These are phyloP conservation scores for Fusarium floridanum DNA, from an alignment of 2,329 filamentous ascomycete genomes.

Conservation along the genomic window DNA sequence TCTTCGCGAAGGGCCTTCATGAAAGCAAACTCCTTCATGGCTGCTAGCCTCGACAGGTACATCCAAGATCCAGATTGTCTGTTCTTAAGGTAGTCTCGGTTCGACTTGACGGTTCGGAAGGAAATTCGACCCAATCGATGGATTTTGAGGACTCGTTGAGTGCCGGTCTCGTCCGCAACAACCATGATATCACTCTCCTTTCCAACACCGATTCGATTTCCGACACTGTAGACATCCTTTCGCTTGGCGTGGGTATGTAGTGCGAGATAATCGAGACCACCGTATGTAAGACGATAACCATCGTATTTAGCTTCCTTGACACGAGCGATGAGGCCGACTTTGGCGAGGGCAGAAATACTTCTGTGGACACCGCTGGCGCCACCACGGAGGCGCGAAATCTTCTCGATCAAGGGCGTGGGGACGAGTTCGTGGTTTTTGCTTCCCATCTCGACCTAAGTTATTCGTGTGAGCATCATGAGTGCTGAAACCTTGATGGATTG, in stretches of 20 bases:
- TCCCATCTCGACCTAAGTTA: conserved; percentile 84
- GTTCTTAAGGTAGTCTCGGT: conserved; percentile 93
- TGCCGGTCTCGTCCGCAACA: conserved; percentile 83
- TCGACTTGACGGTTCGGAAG: conserved; percentile 95
- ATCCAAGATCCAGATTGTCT: conserved; percentile 89
- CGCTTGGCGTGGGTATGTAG: conserved; percentile 88
- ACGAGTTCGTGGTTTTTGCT: conserved; percentile 98
- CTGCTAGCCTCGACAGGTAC: conserved; percentile 94
- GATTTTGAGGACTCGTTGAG: conserved; percentile 91
- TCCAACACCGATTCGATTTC: conserved; percentile 93
- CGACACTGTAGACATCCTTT: conserved; percentile 88
- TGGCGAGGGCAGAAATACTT: conserved; percentile 91
- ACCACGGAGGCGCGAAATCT: conserved; percentile 83
- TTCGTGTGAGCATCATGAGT: conserved; percentile 44
- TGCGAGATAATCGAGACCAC: conserved; percentile 96
- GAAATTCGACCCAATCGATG: conserved; percentile 95
- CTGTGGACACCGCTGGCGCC: conserved; percentile 84
- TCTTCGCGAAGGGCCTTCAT: conserved; percentile 88
- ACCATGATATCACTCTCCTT: conserved; percentile 99
- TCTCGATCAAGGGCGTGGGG: conserved; percentile 88
- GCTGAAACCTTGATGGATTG: conserved; percentile 47
- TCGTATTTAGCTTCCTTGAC: conserved; percentile 98
- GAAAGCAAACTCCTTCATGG: conserved; percentile 94
- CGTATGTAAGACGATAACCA: conserved; percentile 95
- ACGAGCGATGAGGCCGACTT: conserved; percentile 89